Base-by-base conservation (phyloP, 805 yeast species). In the Nakazawaea ernobii region DNA sequence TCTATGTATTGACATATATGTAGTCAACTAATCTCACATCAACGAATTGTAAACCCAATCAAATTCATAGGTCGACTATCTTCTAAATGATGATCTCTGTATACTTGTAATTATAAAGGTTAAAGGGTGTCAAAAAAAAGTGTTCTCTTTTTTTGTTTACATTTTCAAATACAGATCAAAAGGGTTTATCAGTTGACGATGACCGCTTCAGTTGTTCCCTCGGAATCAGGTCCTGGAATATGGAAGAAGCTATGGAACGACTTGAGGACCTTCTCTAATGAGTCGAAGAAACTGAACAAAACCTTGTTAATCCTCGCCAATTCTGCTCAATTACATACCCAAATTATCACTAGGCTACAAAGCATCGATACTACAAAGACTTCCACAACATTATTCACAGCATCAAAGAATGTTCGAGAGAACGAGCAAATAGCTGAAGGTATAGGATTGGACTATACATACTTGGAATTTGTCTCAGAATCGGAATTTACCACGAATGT, bases 361-460 rank as follows among this genome's bases (percentile, higher is more conserved):
- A 32, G 27, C 14, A 17, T 14, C n/a, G 35, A 24, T 14, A 24
- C 9, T 6, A 30, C 10, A 9, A 32, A 17, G 20, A 13, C 32
- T 7, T 24, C 10, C 32, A 24, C 24, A 6, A 7, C 29, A 14
- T 29, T 43, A 15, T 35, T 36, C n/a, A 32, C 42, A 8, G 6
- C 42, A n/a, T 4, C 10, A 20, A 32, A 29, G 26, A 32, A 9
- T 38, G 29, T 30, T 13, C 15, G 8, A 14, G 13, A 32, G 5
- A 28, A 39, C 5, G 9, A 27, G 14, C 27, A 27, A n/a, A 4
- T 26, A 8, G 35, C 17, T 1, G n/a, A 32, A 26, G 37, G 20
- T 6, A 39, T 24, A 13, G 43, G 43, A 10, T 40, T 46, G 28
- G 45, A 45, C 6, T 46, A 39, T 20, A 46, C 40, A 3, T 39